A percentile compares a stretch with the other conserved stretches of the same genome.
Evolutionary conservation across 768 basidiomycete species (phyloP).

Genomic region (Lanmaoa rubissima): DNA sequence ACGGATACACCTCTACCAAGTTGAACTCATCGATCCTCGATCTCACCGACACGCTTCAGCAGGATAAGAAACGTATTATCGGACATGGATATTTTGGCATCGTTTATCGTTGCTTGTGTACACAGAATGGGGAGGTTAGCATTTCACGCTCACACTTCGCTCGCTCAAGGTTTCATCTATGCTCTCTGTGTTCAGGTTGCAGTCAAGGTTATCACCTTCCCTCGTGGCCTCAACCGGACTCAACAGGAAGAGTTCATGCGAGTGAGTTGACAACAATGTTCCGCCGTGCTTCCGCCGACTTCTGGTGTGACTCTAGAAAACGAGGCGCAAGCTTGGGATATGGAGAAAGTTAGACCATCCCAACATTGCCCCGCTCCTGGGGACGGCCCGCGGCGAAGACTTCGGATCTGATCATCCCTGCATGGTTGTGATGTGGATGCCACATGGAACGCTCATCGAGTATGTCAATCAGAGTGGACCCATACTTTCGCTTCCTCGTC

Average conservation of each 20-base stretch:
- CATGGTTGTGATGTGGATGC: conserved; percentile 7
- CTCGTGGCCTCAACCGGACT: background rate
- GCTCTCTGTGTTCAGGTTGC: conserved; percentile 1
- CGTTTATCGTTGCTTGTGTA: background rate
- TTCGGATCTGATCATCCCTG: conserved; percentile 14
- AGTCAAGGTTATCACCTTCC: background rate
- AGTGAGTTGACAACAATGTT: background rate
- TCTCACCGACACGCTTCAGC: conserved; percentile 1
- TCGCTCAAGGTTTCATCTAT: background rate
- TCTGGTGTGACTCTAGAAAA: background rate
- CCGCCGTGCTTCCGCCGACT: background rate
- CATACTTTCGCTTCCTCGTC: no score
- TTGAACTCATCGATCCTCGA: background rate
- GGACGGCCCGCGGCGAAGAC: background rate
- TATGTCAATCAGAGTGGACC: background rate
- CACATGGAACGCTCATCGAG: background rate
- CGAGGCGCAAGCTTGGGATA: conserved; percentile 2
- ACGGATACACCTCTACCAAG: background rate
- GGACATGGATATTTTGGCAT: background rate
- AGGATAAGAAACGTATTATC: background rate
- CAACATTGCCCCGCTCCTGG: conserved; percentile 10
- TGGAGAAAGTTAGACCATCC: conserved; percentile 7
- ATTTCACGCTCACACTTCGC: background rate
- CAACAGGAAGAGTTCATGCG: background rate
- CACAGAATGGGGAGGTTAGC: background rate